These are phyloP conservation scores for Lasiosphaeria hispida DNA, from an alignment of 495 filamentous ascomycete genomes.

Conservation along the genomic window DNA sequence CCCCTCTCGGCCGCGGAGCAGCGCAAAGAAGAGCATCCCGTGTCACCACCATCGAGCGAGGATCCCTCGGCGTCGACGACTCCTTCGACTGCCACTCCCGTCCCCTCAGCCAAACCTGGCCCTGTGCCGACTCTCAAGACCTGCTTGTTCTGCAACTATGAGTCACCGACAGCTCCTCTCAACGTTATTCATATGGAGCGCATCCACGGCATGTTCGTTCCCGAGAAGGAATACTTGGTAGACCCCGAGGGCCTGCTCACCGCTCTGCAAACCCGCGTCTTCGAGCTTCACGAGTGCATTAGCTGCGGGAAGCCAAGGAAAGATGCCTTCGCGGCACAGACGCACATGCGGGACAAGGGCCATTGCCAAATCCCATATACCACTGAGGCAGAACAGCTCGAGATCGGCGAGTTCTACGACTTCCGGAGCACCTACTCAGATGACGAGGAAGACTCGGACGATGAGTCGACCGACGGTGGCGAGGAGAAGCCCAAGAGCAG, in stretches of 20 bases:
- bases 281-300: constrained; percentile 70
- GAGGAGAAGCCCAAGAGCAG: constrained; percentile 52
- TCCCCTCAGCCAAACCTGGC: constrained; percentile 16
- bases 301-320: constrained; percentile 78
- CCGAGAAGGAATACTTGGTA: constrained; percentile 76
- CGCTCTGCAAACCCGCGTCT: constrained; percentile 70
- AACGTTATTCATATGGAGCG: constrained; percentile 88
- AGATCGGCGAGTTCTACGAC: constrained; percentile 97
- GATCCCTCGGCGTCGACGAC: constrained; percentile 34
- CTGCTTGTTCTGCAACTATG: constrained; percentile 89
- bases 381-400: constrained; percentile 84
- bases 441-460: constrained; percentile 60
- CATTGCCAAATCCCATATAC: constrained; percentile 97
- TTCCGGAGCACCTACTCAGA: constrained; percentile 95
- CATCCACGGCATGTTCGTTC: constrained; percentile 93
- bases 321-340: constrained; percentile 72
- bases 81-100: constrained; percentile 28
- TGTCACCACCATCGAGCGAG: constrained; percentile 34
- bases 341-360: constrained; percentile 94
- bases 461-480: constrained; percentile 51
- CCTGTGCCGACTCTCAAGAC: constrained; percentile 51
- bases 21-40: constrained; percentile 37
- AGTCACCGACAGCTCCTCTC: constrained; percentile 65
- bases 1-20: constrained; percentile 50
- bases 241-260: constrained; percentile 76